phyloP scores from a whole-genome alignment of 1,139 yeast species.

The Candida labiduridarum region DNA sequence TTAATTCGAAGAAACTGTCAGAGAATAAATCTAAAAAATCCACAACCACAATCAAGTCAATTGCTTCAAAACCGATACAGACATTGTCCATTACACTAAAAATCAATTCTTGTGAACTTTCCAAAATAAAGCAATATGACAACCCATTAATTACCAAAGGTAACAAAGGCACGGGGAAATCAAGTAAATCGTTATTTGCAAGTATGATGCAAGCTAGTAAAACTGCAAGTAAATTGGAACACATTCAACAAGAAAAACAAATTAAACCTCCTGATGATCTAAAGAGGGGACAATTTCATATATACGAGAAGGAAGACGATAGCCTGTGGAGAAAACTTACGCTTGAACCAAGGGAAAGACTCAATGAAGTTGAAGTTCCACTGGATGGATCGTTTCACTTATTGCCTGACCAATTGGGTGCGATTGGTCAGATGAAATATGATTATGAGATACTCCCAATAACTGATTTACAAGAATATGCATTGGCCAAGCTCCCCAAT shows the following conservation, averaged over 20 bases:
- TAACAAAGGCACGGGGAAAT: conserved; percentile 14
- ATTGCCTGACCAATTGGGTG: not conserved
- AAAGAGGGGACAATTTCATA: conserved; percentile 23
- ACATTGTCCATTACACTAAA: conserved; percentile 28
- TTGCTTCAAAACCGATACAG: conserved; percentile 3
- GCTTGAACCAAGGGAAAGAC: not conserved
- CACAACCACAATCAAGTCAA: conserved; percentile 13
- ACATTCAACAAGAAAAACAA: conserved; percentile 9
- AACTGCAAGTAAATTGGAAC: conserved; percentile 25
- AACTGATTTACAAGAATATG: conserved; percentile 7
- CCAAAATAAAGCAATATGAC: conserved; percentile 28
- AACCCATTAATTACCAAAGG: conserved; percentile 38
- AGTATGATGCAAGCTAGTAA: conserved; percentile 31
- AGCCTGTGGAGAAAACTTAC: not conserved
- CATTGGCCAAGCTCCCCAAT: conserved; percentile 17
- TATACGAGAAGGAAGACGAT: conserved; percentile 14
- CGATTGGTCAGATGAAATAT: not conserved
- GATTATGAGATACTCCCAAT: not conserved
- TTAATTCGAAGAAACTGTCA: conserved; percentile 3
- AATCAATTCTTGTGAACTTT: conserved; percentile 26
- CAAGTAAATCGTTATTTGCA: conserved; percentile 22
- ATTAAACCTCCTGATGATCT: conserved; percentile 24
- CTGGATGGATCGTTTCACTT: not conserved
- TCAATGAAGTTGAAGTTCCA: not conserved
- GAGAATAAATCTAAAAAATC: conserved; percentile 8